Evolutionary conservation across 148 eudicot species (phyloP), one percentile per base, ranked within the genome.

Genomic region (Camellia japonica): DNA sequence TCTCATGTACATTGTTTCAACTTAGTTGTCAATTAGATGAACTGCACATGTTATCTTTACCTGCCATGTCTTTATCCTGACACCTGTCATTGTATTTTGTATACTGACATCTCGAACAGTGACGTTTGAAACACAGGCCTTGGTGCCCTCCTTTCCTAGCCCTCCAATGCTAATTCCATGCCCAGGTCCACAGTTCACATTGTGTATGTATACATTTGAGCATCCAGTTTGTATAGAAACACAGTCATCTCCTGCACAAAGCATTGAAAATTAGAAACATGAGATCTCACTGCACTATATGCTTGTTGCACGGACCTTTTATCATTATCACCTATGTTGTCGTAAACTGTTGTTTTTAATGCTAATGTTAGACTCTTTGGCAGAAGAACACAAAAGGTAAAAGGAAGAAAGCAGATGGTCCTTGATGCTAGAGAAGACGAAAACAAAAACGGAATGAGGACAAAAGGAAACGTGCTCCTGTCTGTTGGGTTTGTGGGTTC

Each of bases 81-180:
- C 97, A 56, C 99, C 99, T 63, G 87, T 91, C 97, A 92, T 93
- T 9, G 99, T 96, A 82, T 89, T 90, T 41, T 88, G 88, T 88
- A 96, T 86, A 14, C 62, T 80, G 79, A 92, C 82, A 75, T 91
- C 91, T 71, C 93, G 86, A 74, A 96, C 94, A 12, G 97, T 92
- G 66, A 96, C 86, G 49, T 96, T 96, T 5, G 99, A 91, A 52
- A 96, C 99, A 64, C 97, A 93, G 58, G 98, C 98, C 82, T 88
- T 96, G 42, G 93, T 90, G 73, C 79, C 85, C 78, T 90, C 91
- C 82, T 82, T 93, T 77, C 99, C 99, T n/a, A 96, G 88, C 69
- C 99, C 88, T 73, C 99, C 99, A n/a, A 96, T 96, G 86, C 99
- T 96, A 80, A 96, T 96, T 51, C 99, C 99, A 83, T 96, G 99